Percentiles rank a stretch among this genome's conserved stretches.
phyloP scores from a whole-genome alignment of 768 basidiomycete species.

The Termitomyces sp. region DNA sequence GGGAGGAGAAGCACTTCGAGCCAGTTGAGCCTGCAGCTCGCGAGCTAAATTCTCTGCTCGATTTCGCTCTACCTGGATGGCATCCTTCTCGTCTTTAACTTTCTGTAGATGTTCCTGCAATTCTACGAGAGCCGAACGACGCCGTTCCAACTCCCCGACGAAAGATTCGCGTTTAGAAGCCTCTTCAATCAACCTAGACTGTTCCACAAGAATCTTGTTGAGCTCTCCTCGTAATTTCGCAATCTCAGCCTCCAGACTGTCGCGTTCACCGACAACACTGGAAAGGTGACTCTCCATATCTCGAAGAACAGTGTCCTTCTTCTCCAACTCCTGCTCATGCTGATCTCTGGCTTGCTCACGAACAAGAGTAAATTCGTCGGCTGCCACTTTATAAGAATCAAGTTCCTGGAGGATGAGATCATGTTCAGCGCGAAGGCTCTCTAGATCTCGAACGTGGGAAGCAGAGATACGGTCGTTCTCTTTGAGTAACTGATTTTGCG shows the following conservation, averaged over 20 bases:
- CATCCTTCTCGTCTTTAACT: conserved; percentile 82
- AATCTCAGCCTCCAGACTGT: conserved; percentile 44
- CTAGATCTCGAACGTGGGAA: conserved; percentile 47
- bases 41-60: conserved; percentile 68
- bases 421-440: conserved; percentile 45
- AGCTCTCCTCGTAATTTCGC: conserved; percentile 58
- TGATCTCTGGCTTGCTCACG: conserved; percentile 40
- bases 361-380: conserved; percentile 47
- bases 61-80: conserved; percentile 67
- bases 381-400: conserved; percentile 54
- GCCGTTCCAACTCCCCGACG: conserved; percentile 71
- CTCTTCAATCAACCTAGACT: conserved; percentile 64
- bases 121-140: conserved; percentile 74
- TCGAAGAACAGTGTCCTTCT: conserved; percentile 48
- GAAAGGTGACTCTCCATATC: conserved; percentile 52
- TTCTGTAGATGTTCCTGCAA: conserved; percentile 75
- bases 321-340: conserved; percentile 47
- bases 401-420: conserved; percentile 56
- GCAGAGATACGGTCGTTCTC: conserved; percentile 47
- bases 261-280: conserved; percentile 42
- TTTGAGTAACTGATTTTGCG: conserved; percentile 29
- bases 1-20: conserved; percentile 59
- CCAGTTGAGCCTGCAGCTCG: conserved; percentile 75
- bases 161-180: conserved; percentile 75
- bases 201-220: conserved; percentile 54